Percentiles rank a stretch among this genome's conserved stretches.
phyloP scores from a whole-genome alignment of 306 rosid genomes.

The Hippophae rhamnoides region DNA sequence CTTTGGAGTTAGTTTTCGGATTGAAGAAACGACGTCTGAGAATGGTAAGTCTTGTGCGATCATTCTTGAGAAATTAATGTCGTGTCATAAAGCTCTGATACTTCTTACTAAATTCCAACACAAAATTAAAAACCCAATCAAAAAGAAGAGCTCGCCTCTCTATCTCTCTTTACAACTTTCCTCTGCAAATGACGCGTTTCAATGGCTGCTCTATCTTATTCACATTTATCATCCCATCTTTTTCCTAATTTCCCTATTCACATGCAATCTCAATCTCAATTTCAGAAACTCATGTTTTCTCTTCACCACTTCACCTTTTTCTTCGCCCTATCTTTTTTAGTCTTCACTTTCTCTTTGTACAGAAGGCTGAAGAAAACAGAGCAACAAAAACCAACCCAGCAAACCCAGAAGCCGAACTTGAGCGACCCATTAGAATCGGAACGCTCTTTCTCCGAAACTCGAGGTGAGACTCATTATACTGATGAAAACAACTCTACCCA shows the following conservation, averaged over 20 bases:
- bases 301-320: constrained; percentile 23
- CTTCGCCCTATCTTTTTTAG: constrained; percentile 25
- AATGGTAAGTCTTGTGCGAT: too few species aligned
- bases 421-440: constrained; percentile 12
- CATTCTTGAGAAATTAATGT: too few species aligned
- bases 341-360: constrained; percentile 24
- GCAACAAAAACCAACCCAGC: constrained; percentile 11
- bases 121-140: not conserved
- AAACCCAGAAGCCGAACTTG: constrained; percentile 17
- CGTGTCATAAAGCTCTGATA: too few species aligned
- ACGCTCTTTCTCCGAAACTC: constrained; percentile 15
- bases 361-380: constrained; percentile 16
- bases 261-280: constrained; percentile 12
- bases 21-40: too few species aligned
- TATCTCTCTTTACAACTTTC: not conserved
- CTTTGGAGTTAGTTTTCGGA: too few species aligned
- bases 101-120: not conserved
- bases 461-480: constrained; percentile 3
- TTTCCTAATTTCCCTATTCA: constrained; percentile 19
- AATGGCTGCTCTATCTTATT: constrained; percentile 40
- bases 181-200: constrained; percentile 34
- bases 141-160: not conserved
- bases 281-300: constrained; percentile 28
- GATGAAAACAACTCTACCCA: constrained; percentile 26
- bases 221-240: constrained; percentile 8